A percentile compares a stretch with the other conserved stretches of the same genome.
These are phyloP conservation scores for Huntiella decipiens DNA, from an alignment of 2,329 filamentous ascomycete genomes.

Conservation along the genomic window DNA sequence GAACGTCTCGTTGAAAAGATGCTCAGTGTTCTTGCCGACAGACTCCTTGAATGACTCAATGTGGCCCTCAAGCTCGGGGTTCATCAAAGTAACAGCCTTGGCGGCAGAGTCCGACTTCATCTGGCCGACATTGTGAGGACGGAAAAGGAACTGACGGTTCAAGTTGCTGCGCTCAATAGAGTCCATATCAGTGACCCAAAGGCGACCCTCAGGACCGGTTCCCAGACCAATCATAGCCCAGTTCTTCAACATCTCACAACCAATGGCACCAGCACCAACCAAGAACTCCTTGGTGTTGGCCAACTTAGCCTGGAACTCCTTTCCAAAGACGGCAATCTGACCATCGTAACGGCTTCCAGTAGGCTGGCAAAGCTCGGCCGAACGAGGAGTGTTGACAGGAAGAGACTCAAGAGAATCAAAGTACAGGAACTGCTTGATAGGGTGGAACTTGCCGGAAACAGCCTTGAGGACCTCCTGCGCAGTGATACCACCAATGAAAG, in stretches of 20 bases:
- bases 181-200: constrained; percentile 92
- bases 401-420: constrained; percentile 96
- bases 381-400: constrained; percentile 53
- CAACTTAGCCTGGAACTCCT: constrained; percentile 85
- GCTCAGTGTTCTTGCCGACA: constrained; percentile 78
- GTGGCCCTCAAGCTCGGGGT: constrained; percentile 73
- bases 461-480: constrained; percentile 94
- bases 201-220: constrained; percentile 71
- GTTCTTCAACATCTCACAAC: constrained; percentile 98
- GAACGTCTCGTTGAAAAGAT: constrained; percentile 85
- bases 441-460: constrained; percentile 92
- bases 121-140: constrained; percentile 78
- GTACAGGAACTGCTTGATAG: constrained; percentile 91
- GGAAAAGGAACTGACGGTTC: constrained; percentile 92
- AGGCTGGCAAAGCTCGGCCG: constrained; percentile 76
- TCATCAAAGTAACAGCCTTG: constrained; percentile 82
- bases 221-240: constrained; percentile 98
- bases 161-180: constrained; percentile 98
- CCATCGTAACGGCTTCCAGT: constrained; percentile 78
- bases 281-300: constrained; percentile 81
- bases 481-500: constrained; percentile 82
- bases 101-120: constrained; percentile 95
- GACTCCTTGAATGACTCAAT: constrained; percentile 75
- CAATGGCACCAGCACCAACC: constrained; percentile 90
- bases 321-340: constrained; percentile 90